A percentile compares a stretch with the other conserved stretches of the same genome.
phyloP scores from a whole-genome alignment of 202 grass and related monocot species.

The Carex arenaria region DNA sequence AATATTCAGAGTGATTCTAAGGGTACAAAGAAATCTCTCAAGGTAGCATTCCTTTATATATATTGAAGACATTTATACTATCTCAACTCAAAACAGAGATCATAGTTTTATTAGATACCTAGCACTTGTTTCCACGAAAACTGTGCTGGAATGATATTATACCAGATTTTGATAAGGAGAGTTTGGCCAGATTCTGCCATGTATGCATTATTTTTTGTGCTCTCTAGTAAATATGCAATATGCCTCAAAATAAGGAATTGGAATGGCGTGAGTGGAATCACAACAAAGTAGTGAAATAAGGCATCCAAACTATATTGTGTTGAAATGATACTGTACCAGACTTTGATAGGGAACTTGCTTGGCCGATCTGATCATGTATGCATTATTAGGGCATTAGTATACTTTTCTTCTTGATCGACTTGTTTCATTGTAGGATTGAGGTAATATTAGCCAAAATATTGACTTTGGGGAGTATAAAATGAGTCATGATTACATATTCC shows the following conservation, averaged over 20 bases:
- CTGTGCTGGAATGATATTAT: neutral
- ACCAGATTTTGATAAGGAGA: neutral
- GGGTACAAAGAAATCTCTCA: slow-evolving; percentile 88
- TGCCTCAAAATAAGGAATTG: neutral
- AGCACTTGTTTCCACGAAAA: neutral
- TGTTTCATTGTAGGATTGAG: neutral
- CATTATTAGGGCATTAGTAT: neutral
- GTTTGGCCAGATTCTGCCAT: neutral
- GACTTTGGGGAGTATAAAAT: neutral
- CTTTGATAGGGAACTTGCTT: neutral
- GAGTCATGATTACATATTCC: neutral
- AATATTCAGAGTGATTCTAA: slow-evolving; percentile 66
- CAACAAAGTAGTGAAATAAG: neutral
- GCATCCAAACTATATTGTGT: neutral
- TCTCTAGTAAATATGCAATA: neutral
- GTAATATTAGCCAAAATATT: neutral
- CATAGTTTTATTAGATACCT: neutral
- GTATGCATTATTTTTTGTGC: slow-evolving; percentile 1
- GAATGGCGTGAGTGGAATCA: neutral
- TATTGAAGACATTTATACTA: neutral
- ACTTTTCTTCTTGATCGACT: neutral
- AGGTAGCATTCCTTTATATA: slow-evolving; percentile 37
- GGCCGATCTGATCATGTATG: neutral
- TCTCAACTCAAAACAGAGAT: neutral
- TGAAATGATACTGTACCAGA: neutral